Conservation (phyloP, 176 grass and related monocot species). For the Aegilops sharonensis region DNA sequence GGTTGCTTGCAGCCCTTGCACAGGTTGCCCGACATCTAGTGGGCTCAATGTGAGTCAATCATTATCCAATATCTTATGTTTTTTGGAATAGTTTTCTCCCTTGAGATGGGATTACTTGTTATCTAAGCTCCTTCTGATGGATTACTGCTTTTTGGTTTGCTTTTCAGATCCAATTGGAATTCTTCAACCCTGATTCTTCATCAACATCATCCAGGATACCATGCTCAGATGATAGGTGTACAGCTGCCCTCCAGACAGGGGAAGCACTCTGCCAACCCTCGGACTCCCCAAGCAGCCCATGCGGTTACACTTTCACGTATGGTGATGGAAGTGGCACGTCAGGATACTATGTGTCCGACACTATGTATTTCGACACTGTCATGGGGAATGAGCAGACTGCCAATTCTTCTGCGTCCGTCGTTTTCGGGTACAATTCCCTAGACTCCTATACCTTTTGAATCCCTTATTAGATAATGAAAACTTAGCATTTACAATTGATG, state of each 20-base stretch:
- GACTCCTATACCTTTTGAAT: constrained; percentile 1
- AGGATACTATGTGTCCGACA: constrained; percentile 89
- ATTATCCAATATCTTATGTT: not conserved
- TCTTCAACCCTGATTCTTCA: constrained; percentile 73
- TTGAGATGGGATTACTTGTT: not conserved
- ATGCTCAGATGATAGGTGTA: constrained; percentile 78
- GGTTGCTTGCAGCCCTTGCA: constrained; percentile 82
- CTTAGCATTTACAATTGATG: not conserved
- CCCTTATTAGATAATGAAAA: constrained; percentile 9
- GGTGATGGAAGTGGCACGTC: constrained; percentile 94
- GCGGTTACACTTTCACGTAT: constrained; percentile 87
- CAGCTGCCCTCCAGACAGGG: constrained; percentile 69
- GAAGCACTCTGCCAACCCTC: constrained; percentile 70
- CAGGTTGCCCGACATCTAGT: constrained; percentile 83
- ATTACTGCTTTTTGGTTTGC: not conserved
- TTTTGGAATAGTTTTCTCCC: not conserved
- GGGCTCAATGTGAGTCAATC: constrained; percentile 76
- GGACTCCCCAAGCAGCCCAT: constrained; percentile 41
- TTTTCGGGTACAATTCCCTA: constrained; percentile 76
- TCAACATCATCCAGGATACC: constrained; percentile 60
- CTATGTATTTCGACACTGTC: constrained; percentile 67
- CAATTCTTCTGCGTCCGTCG: constrained; percentile 84
- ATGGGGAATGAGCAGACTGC: constrained; percentile 62
- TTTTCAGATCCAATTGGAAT: constrained; percentile 78
- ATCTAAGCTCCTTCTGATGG: constrained; percentile 4